Evolutionary conservation across 257 asterid genomes (phyloP).

Genomic region (Nicotiana tomentosiformis): DNA sequence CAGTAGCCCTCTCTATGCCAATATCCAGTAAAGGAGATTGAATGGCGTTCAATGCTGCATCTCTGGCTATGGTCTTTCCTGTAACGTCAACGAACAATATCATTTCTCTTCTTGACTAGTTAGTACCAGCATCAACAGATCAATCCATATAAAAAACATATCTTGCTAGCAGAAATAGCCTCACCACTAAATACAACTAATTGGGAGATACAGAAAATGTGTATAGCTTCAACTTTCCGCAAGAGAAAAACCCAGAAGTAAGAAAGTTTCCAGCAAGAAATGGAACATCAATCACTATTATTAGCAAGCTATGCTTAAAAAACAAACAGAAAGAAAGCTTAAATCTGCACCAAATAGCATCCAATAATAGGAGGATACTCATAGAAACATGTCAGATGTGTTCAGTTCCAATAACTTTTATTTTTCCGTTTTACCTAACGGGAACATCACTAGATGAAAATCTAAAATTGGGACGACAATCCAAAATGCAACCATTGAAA

Average conservation of each 20-base stretch:
- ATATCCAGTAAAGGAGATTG: constrained; percentile 87
- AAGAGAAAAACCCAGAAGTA: neutral
- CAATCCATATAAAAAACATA: neutral
- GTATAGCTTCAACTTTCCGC: neutral
- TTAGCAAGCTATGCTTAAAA: neutral
- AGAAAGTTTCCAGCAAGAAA: neutral
- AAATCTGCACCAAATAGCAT: neutral
- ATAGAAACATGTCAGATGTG: neutral
- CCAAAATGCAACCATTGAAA: no score
- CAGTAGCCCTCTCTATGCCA: constrained; percentile 94
- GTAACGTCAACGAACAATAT: constrained; percentile 22
- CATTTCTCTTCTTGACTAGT: constrained; percentile 6
- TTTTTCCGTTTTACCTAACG: neutral
- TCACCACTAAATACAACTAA: neutral
- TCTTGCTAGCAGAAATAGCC: neutral
- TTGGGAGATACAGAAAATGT: neutral
- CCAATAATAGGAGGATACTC: neutral
- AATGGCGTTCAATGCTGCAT: constrained; percentile 80
- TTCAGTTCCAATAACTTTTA: neutral
- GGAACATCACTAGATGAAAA: neutral
- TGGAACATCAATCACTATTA: neutral
- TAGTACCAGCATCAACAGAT: neutral
- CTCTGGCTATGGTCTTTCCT: constrained; percentile 92
- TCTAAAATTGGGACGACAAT: no score
- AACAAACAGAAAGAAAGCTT: neutral